Evolutionary conservation across 2,329 filamentous ascomycete species (phyloP).

Genomic region (Mycosphaerelloides madeirae): DNA sequence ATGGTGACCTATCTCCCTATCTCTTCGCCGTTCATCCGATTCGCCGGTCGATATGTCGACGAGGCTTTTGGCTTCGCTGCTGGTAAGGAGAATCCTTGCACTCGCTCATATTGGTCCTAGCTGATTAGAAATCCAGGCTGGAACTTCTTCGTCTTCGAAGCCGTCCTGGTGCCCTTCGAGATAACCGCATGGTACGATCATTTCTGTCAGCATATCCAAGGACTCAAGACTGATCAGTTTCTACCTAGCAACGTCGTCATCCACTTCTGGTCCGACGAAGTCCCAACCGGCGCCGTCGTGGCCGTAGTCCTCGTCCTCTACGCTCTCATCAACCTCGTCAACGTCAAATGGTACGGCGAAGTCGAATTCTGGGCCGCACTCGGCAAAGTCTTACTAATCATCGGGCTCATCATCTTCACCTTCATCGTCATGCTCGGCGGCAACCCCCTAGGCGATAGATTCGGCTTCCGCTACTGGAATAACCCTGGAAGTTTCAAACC

Average conservation of each 20-base stretch:
- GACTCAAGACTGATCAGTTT: no score
- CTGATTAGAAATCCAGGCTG: constrained; percentile 10
- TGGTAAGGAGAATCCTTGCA: constrained; percentile 1
- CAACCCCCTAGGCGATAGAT: constrained; percentile 65
- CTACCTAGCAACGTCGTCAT: constrained; percentile 55
- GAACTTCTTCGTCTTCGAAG: constrained; percentile 30
- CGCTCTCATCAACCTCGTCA: constrained; percentile 63
- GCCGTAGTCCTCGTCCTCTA: constrained; percentile 55
- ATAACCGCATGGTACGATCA: constrained; percentile 38
- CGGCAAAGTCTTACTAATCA: constrained; percentile 63
- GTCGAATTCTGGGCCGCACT: constrained; percentile 61
- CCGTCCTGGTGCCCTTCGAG: constrained; percentile 28
- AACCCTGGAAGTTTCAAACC: constrained; percentile 57
- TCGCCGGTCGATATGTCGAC: constrained; percentile 70
- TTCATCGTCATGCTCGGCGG: constrained; percentile 77
- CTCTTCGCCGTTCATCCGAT: constrained; percentile 72
- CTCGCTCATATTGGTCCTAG: background rate
- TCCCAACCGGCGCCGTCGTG: constrained; percentile 57
- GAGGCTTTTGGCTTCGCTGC: constrained; percentile 57
- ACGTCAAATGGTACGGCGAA: constrained; percentile 71
- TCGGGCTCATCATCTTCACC: constrained; percentile 69
- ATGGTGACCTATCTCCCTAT: constrained; percentile 75
- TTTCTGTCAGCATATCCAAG: no score
- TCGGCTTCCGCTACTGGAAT: constrained; percentile 67
- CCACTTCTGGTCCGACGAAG: constrained; percentile 49